Evolutionary conservation across 805 yeast genomes (phyloP), one percentile per base, ranked within the genome.

Genomic region (Myxozyma melibiosi): DNA sequence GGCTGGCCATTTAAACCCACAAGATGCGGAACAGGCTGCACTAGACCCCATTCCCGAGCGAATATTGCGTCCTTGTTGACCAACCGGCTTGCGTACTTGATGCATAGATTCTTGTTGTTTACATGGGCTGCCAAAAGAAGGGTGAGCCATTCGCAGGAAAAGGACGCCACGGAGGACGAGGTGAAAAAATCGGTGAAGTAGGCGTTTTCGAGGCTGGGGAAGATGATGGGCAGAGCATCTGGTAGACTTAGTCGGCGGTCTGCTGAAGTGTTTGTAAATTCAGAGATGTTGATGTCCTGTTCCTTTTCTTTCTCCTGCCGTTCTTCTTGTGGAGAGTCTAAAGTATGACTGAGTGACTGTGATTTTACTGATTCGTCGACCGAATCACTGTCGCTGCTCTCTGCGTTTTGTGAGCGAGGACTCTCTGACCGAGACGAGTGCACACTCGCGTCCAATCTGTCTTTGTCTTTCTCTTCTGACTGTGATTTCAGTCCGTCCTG

Each of bases 21-120:
- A 5, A 38, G 37, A 20, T 35, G 51, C 8, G 46, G 41, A 8
- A 28, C 37, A 3, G 27, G 25, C 28, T 31, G 48, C 27, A 44
- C 24, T 3, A 59, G 31, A n/a, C 62, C 63, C 63, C 63, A 59
- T 31, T 50, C 63, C 2, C 55, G 43, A 5, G 57, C 63, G 33
- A 59, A 59, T 4, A 56, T 51, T 14, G 54, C 57, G 34, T 56
- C 63, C 35, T 57, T 59, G 27, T 55, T 46, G 4, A 58, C 57
- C 2, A 55, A 39, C 22, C 61, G 39, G 18, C 51, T 53, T 11
- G 63, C 50, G 27, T 59, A 59, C 22, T 31, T 51, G 13, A 59
- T 41, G 8, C 37, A 58, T 6, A 59, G 43, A 11, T 35, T 30
- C 16, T 16, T 20, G 41, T 51, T 57, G 11, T 22, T 6, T 7